Conservation (phyloP, 495 filamentous ascomycete genomes). For the Aspergillus egyptiacus region DNA sequence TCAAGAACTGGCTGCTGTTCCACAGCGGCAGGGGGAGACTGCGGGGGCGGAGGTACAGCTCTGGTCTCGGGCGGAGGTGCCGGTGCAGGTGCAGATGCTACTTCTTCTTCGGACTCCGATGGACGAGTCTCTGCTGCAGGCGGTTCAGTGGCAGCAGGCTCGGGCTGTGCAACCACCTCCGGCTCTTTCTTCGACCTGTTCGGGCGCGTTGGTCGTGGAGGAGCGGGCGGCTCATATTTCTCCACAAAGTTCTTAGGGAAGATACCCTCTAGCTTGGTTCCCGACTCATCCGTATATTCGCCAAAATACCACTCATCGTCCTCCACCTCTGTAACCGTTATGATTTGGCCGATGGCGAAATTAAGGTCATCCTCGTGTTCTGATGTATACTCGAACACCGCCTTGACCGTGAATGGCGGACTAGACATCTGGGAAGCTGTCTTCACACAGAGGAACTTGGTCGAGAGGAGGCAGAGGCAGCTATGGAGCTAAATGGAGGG, state of each 20-base stretch:
- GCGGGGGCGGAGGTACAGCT: slow-evolving; percentile 37
- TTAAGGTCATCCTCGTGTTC: slow-evolving; percentile 89
- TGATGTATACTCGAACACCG: slow-evolving; percentile 88
- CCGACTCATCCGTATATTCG: slow-evolving; percentile 72
- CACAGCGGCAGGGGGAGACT: slow-evolving; percentile 22
- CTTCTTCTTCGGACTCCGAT: slow-evolving; percentile 34
- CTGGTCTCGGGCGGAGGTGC: slow-evolving; percentile 20
- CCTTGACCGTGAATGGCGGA: slow-evolving; percentile 87
- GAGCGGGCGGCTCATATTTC: slow-evolving; percentile 83
- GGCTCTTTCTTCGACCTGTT: slow-evolving; percentile 69
- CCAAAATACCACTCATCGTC: slow-evolving; percentile 94
- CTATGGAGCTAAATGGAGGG: slow-evolving; percentile 12
- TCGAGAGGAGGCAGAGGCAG: slow-evolving; percentile 12
- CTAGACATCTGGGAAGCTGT: slow-evolving; percentile 57
- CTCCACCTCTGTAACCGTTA: slow-evolving; percentile 87
- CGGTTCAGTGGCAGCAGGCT: slow-evolving; percentile 35
- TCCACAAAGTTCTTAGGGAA: slow-evolving; percentile 98
- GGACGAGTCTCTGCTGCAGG: slow-evolving; percentile 26
- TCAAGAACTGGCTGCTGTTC: slow-evolving; percentile 19
- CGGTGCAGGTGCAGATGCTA: slow-evolving; percentile 11
- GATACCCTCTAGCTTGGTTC: slow-evolving; percentile 74
- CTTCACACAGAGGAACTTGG: slow-evolving; percentile 21
- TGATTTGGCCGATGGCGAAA: slow-evolving; percentile 78
- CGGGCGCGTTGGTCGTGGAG: slow-evolving; percentile 71
- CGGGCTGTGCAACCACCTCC: slow-evolving; percentile 32